Evolutionary conservation across 2,329 filamentous ascomycete species (phyloP), one percentile per base, ranked within the genome.

Genomic region (Penicillium sp.): DNA sequence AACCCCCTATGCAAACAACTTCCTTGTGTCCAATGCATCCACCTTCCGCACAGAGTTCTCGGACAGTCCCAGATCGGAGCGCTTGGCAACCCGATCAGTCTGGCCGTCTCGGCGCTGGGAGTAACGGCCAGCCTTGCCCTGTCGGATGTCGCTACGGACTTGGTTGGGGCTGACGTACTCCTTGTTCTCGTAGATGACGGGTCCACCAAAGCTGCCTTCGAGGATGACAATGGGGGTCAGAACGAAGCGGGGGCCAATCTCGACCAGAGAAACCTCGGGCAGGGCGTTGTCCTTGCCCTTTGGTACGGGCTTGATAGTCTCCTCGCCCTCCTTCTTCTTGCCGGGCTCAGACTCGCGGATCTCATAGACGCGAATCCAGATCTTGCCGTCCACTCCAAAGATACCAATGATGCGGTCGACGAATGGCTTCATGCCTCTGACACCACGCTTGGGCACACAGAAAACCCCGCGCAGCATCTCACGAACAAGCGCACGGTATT

Each of bases 161-260:
- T 97, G 91, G 84, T 99, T 99, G 10, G 94, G 94, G 66, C 89
- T 94, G 53, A 99, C 90, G 69, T 96, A 99, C 75, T 96, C 89
- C 82, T 91, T 94, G 81, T 97, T 97, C 81, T 97, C 91, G 78
- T 96, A 99, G 71, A 99, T 96, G 64, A 97, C 91, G 3, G 94
- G 93, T 0, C 94, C 94, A 53, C 93, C 93, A 68, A 99, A 97
- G 60, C 90, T 93, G 43, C 91, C 92, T 74, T 99, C 94, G 67
- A 96, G 87, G 65, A 97, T 96, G 57, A 97, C 87, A 64, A 97
- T 97, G 0, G 94, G 93, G 27, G 92, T 97, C 50, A 97, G 81
- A 31, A 97, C 92, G 66, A 97, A 93, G 45, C 94, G 85, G 0
- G 94, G 94, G 0, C 94, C 94, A 61, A 99, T 96, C 77, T 99